phyloP scores from a whole-genome alignment of 805 yeast species.

The Candida chilensis region DNA sequence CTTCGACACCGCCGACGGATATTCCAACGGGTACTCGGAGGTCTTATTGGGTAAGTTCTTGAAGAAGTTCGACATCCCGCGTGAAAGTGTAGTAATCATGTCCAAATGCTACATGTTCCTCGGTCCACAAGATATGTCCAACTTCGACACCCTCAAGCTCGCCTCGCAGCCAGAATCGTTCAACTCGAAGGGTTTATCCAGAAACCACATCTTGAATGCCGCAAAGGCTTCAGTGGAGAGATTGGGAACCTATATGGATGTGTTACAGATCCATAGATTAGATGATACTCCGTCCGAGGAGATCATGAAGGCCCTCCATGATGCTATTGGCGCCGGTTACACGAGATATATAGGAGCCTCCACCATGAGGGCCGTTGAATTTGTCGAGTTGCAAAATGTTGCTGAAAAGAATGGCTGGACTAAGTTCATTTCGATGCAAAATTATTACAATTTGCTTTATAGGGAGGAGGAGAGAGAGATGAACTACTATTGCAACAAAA shows the following conservation, averaged over 20 bases:
- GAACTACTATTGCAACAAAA: conserved; percentile 15
- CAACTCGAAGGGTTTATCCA: conserved; percentile 3
- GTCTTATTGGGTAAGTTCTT: conserved; percentile 8
- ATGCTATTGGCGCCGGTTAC: conserved; percentile 4
- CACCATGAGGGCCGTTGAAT: conserved; percentile 14
- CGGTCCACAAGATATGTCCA: not conserved
- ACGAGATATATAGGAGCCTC: conserved; percentile 6
- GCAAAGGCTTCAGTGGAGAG: conserved; percentile 11
- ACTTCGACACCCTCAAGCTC: not conserved
- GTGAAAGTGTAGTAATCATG: conserved; percentile 8
- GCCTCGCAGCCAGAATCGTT: not conserved
- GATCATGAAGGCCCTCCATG: conserved; percentile 8
- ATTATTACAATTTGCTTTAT: conserved; percentile 15
- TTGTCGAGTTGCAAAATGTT: conserved; percentile 16
- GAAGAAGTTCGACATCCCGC: conserved; percentile 7
- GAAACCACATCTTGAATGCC: conserved; percentile 17
- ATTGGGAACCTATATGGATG: conserved; percentile 19
- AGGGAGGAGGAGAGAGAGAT: conserved; percentile 20
- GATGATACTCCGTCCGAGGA: conserved; percentile 15
- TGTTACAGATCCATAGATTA: conserved; percentile 16
- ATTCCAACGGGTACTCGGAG: conserved; percentile 9
- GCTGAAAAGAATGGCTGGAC: conserved; percentile 17
- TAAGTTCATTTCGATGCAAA: conserved; percentile 19
- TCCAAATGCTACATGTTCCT: conserved; percentile 4
- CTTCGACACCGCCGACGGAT: conserved; percentile 9